Percentiles rank a stretch among this genome's conserved stretches.
Conservation (phyloP, 2,329 filamentous ascomycete species). For the Sporothrix globosa region DNA sequence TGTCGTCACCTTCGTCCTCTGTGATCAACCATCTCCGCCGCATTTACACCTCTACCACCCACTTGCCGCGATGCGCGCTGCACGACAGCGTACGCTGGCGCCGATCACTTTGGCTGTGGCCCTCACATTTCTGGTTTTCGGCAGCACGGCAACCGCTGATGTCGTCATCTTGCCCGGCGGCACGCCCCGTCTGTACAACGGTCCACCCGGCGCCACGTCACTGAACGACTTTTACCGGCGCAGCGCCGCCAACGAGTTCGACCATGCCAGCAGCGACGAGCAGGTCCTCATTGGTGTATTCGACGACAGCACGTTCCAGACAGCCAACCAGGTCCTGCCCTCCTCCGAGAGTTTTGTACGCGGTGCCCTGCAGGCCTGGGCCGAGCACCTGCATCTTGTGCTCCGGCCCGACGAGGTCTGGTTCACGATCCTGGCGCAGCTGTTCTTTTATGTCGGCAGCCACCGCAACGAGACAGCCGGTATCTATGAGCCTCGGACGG, state of each 20-base stretch:
- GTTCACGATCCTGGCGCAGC: constrained; percentile 57
- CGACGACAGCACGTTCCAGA: constrained; percentile 32
- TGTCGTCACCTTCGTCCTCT: background rate
- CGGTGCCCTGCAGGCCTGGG: constrained; percentile 54
- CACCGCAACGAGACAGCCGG: constrained; percentile 52
- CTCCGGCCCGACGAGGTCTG: constrained; percentile 59
- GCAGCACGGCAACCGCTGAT: background rate
- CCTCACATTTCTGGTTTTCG: background rate
- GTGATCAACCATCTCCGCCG: too few relatives aligned
- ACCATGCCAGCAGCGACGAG: constrained; percentile 33
- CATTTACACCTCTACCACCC: background rate
- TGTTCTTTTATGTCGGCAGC: constrained; percentile 54
- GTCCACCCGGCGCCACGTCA: constrained; percentile 28
- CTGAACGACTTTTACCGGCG: constrained; percentile 35
- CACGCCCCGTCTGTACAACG: constrained; percentile 32
- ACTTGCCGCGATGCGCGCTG: background rate
- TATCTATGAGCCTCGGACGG: constrained; percentile 49
- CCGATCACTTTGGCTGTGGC: background rate
- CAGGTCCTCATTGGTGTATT: constrained; percentile 40
- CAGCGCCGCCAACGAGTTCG: constrained; percentile 37
- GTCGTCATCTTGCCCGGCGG: constrained; percentile 39
- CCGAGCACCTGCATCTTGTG: constrained; percentile 53
- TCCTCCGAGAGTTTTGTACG: constrained; percentile 50
- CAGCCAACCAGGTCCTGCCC: constrained; percentile 36
- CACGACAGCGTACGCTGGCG: background rate